Conservation (phyloP, 495 filamentous ascomycete genomes). For the Penicillium macrosclerotiorum region DNA sequence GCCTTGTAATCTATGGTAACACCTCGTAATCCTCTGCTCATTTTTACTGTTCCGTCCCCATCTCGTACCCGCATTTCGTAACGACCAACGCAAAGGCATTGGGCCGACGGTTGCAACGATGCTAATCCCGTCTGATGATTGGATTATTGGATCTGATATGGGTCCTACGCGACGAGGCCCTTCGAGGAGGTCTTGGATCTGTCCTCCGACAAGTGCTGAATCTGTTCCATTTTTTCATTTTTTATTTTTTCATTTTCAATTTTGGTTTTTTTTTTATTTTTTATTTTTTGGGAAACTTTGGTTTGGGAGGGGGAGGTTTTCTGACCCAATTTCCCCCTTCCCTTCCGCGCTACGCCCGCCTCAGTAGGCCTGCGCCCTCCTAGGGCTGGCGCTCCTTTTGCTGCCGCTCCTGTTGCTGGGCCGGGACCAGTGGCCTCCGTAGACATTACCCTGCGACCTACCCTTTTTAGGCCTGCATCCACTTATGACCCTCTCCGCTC, state of each 20-base stretch:
- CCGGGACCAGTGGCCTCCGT: slow-evolving; percentile 18
- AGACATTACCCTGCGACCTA: slow-evolving; percentile 32
- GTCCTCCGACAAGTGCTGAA: slow-evolving; percentile 20
- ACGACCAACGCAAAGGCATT: slow-evolving; percentile 13
- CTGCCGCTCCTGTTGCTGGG: slow-evolving; percentile 3
- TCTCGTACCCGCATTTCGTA: too few relatives aligned
- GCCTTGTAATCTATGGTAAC: slow-evolving; percentile 10
- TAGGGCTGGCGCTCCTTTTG: slow-evolving; percentile 6
- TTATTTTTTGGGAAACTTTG: too few relatives aligned
- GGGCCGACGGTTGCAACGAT: slow-evolving; percentile 37
- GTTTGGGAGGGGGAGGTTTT: too few relatives aligned
- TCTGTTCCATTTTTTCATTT: slow-evolving; percentile 9
- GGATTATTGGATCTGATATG: slow-evolving; percentile 45
- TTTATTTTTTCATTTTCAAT: slow-evolving; percentile 2
- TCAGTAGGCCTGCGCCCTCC: slow-evolving; percentile 18
- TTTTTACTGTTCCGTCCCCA: neutral
- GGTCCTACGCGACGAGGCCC: slow-evolving; percentile 27
- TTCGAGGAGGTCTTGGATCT: slow-evolving; percentile 25
- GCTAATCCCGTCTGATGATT: slow-evolving; percentile 38
- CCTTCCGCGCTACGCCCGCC: slow-evolving; percentile 21
- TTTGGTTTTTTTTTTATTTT: slow-evolving; percentile 5
- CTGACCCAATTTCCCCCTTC: slow-evolving; percentile 13
- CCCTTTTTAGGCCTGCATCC: slow-evolving; percentile 38
- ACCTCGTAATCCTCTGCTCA: slow-evolving; percentile 9
- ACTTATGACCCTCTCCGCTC: slow-evolving; percentile 39